Conservation (phyloP, 805 yeast species). For the Diddensiella caesifluorescens region DNA sequence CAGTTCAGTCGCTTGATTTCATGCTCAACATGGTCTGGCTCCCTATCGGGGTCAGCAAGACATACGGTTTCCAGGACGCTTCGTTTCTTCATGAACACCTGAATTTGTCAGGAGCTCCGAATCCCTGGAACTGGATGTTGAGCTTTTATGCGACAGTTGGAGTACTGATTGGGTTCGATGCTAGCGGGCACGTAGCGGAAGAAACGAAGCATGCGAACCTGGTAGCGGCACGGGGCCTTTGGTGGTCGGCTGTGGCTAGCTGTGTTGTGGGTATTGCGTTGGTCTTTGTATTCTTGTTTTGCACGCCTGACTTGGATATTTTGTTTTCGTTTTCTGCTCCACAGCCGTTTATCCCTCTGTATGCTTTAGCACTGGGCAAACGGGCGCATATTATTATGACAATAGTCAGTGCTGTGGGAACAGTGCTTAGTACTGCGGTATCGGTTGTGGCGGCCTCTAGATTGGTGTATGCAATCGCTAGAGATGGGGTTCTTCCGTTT, state of each 20-base stretch:
- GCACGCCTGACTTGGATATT: constrained; percentile 20
- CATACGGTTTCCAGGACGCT: constrained; percentile 22
- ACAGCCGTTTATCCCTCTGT: constrained; percentile 22
- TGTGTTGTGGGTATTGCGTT: constrained; percentile 14
- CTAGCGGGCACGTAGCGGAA: constrained; percentile 26
- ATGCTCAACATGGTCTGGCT: constrained; percentile 22
- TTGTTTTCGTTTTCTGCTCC: constrained; percentile 18
- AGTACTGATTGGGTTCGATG: constrained; percentile 22
- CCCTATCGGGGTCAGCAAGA: constrained; percentile 22
- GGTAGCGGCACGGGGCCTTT: constrained; percentile 22
- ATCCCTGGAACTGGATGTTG: constrained; percentile 23
- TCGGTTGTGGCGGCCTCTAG: constrained; percentile 24
- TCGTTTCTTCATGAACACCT: constrained; percentile 17
- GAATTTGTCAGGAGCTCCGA: constrained; percentile 20
- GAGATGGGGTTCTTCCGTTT: constrained; percentile 25
- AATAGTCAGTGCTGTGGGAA: constrained; percentile 14
- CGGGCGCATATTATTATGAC: constrained; percentile 22
- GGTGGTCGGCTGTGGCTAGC: constrained; percentile 21
- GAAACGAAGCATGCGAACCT: constrained; percentile 22
- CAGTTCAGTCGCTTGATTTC: constrained; percentile 17
- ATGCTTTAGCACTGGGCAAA: constrained; percentile 22
- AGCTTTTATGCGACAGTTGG: constrained; percentile 22
- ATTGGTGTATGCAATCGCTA: constrained; percentile 22
- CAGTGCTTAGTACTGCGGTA: constrained; percentile 15
- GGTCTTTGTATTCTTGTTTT: constrained; percentile 18